phyloP scores from a whole-genome alignment of 495 filamentous ascomycete genomes.

The Pyronema omphalodes region DNA sequence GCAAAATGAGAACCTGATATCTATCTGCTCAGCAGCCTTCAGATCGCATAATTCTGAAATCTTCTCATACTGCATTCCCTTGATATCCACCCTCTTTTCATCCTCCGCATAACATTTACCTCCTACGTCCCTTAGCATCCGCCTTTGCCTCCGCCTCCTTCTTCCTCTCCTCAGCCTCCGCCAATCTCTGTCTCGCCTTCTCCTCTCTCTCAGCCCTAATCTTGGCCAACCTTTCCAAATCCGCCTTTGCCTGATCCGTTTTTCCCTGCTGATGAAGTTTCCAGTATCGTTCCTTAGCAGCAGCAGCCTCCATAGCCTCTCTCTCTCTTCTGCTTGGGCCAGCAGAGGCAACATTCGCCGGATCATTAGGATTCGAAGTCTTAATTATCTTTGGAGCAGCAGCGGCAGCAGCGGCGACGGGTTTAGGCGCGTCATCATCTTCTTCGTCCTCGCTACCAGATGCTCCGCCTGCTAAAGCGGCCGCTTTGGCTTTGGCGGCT shows the following conservation, averaged over 20 bases:
- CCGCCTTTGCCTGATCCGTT: constrained; percentile 89
- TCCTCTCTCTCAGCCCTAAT: constrained; percentile 75
- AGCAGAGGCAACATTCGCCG: constrained; percentile 25
- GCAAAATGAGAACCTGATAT: no score
- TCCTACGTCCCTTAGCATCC: constrained; percentile 13
- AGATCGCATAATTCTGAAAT: no score
- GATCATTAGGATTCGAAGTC: constrained; percentile 13
- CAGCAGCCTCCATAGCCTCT: constrained; percentile 72
- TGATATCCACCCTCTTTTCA: no score
- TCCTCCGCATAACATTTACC: neutral
- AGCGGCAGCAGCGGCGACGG: constrained; percentile 9
- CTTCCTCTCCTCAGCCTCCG: constrained; percentile 25
- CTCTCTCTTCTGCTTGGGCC: constrained; percentile 67
- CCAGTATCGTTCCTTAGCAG: constrained; percentile 75
- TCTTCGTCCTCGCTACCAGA: constrained; percentile 37
- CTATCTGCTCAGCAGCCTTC: no score
- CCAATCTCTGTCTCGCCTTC: constrained; percentile 49
- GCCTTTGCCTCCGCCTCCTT: constrained; percentile 15
- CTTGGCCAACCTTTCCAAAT: constrained; percentile 61
- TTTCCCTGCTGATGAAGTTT: constrained; percentile 92
- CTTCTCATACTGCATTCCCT: no score
- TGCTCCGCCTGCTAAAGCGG: constrained; percentile 37
- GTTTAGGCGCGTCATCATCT: constrained; percentile 25
- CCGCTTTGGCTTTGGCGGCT: constrained; percentile 59
- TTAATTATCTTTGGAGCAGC: constrained; percentile 13